A percentile compares a stretch with the other conserved stretches of the same genome.
Evolutionary conservation across 2,329 filamentous ascomycete species (phyloP).

Genomic region (Trichoderma atrobrunneum): DNA sequence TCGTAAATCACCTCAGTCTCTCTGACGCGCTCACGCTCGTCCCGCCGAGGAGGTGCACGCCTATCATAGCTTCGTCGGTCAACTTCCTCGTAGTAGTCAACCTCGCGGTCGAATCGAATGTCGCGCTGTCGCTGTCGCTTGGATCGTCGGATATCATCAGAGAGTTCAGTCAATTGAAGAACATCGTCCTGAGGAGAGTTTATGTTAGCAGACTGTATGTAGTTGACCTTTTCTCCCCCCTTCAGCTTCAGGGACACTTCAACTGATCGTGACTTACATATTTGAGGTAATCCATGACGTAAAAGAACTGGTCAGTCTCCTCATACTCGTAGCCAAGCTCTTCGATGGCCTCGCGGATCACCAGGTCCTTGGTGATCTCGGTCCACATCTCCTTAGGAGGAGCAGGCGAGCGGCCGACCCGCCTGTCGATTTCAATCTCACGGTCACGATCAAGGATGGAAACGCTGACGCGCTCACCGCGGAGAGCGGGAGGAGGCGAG

Average conservation of each 20-base stretch:
- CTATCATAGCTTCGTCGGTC: slow-evolving; percentile 38
- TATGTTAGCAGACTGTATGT: slow-evolving; percentile 32
- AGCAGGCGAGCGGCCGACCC: slow-evolving; percentile 38
- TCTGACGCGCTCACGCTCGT: slow-evolving; percentile 60
- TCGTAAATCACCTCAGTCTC: slow-evolving; percentile 70
- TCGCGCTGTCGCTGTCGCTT: slow-evolving; percentile 53
- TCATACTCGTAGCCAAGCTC: slow-evolving; percentile 82
- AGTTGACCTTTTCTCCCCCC: too few relatives aligned
- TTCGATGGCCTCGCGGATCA: slow-evolving; percentile 82
- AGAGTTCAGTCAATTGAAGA: slow-evolving; percentile 74
- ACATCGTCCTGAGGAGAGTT: slow-evolving; percentile 71
- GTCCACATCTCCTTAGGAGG: slow-evolving; percentile 77
- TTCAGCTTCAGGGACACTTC: too few relatives aligned
- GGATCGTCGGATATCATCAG: slow-evolving; percentile 73
- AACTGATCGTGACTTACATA: slow-evolving; percentile 62
- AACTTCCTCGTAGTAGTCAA: slow-evolving; percentile 52
- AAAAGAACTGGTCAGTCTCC: slow-evolving; percentile 86
- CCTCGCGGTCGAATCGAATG: slow-evolving; percentile 61
- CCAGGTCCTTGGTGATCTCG: slow-evolving; percentile 91
- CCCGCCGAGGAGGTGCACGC: slow-evolving; percentile 39
- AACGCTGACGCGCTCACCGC: slow-evolving; percentile 44
- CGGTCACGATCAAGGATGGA: slow-evolving; percentile 46
- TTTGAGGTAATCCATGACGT: slow-evolving; percentile 83
- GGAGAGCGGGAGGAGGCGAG: slow-evolving; percentile 29
- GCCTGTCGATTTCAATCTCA: slow-evolving; percentile 53